Conservation (phyloP, 1,284 basidiomycete species). For the Naganishia cerealis region DNA sequence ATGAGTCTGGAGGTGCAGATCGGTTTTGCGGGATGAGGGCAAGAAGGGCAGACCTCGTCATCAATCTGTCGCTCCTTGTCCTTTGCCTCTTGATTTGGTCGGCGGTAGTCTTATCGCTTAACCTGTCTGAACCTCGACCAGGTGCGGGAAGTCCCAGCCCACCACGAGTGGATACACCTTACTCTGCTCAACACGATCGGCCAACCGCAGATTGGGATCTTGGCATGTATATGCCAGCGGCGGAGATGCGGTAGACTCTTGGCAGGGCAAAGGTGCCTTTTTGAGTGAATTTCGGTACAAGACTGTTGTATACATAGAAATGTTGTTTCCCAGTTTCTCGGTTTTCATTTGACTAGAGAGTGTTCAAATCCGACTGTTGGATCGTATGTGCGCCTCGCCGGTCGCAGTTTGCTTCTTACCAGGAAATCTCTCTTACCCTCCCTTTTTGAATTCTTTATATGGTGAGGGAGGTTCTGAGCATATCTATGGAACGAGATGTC, state of each 20-base stretch:
- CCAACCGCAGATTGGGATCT: not conserved
- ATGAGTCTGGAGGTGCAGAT: not conserved
- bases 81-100: slow-evolving; percentile 17
- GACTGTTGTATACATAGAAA: too few relatives aligned
- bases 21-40: slow-evolving; percentile 13
- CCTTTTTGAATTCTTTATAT: too few relatives aligned
- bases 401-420: too few relatives aligned
- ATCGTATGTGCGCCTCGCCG: too few relatives aligned
- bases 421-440: too few relatives aligned
- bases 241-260: not conserved
- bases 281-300: too few relatives aligned
- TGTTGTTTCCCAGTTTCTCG: too few relatives aligned
- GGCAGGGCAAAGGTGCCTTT: too few relatives aligned
- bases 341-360: too few relatives aligned
- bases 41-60: slow-evolving; percentile 5
- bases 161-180: not conserved
- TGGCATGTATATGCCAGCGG: not conserved
- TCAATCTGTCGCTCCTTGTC: slow-evolving; percentile 16
- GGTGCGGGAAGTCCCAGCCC: not conserved
- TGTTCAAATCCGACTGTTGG: too few relatives aligned
- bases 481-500: too few relatives aligned
- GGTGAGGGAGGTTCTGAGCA: too few relatives aligned
- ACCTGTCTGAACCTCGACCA: slow-evolving; percentile 4
- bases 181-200: not conserved
- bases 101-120: slow-evolving; percentile 17